Conservation (phyloP, 805 yeast genomes). For the Candida incommunis region DNA sequence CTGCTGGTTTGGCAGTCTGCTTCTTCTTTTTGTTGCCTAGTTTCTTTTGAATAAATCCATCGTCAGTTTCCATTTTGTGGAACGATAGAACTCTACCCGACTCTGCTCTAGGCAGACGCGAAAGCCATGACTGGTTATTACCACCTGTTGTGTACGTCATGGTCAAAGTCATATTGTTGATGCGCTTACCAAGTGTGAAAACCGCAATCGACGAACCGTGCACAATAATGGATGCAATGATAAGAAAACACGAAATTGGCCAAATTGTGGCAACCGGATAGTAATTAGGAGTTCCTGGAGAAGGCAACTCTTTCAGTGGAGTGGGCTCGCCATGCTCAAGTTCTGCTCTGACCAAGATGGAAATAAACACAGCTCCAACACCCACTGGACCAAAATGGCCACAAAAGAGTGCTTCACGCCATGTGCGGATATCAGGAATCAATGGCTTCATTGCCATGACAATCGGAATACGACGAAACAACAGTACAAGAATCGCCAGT, state of each 20-base stretch:
- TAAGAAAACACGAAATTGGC: conserved; percentile 74
- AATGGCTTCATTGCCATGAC: conserved; percentile 60
- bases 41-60: conserved; percentile 11
- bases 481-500: conserved; percentile 57
- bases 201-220: conserved; percentile 89
- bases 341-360: conserved; percentile 61
- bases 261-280: conserved; percentile 51
- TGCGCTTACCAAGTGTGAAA: conserved; percentile 62
- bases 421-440: conserved; percentile 74
- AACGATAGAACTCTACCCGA: conserved; percentile 65
- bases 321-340: conserved; percentile 47
- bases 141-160: conserved; percentile 72
- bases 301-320: conserved; percentile 40
- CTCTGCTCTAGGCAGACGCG: conserved; percentile 61
- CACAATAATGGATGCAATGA: conserved; percentile 68
- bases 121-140: conserved; percentile 64
- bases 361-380: conserved; percentile 82
- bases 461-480: conserved; percentile 73
- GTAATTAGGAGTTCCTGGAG: conserved; percentile 35
- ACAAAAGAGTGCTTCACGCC: conserved; percentile 90
- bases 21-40: conserved; percentile 7
- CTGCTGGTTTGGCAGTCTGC: conserved; percentile 11
- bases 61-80: conserved; percentile 65
- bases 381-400: conserved; percentile 97
- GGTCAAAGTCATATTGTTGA: conserved; percentile 85